Conservation (phyloP, 257 asterid species). For the Penstemon eatonii region DNA sequence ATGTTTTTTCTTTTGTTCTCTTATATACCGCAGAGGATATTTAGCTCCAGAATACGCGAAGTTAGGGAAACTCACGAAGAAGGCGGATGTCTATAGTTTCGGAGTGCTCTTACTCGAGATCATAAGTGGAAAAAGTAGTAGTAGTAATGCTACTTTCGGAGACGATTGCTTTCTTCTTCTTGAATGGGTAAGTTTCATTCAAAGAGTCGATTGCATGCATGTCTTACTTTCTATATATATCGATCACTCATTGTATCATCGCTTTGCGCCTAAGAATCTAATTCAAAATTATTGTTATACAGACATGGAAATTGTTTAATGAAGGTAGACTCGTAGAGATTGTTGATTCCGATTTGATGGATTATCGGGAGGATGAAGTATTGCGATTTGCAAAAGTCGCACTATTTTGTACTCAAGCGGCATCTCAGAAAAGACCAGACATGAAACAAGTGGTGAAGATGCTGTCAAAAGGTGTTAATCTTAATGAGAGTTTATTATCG, state of each 20-base stretch:
- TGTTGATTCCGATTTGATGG: slow-evolving; percentile 60
- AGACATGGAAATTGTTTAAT: slow-evolving; percentile 75
- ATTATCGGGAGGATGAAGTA: slow-evolving; percentile 50
- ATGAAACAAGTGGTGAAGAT: slow-evolving; percentile 78
- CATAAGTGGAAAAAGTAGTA: slow-evolving; percentile 70
- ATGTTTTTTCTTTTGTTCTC: neutral
- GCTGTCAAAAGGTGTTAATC: slow-evolving; percentile 59
- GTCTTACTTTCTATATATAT: too few species aligned
- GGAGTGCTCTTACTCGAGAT: slow-evolving; percentile 82
- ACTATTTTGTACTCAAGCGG: slow-evolving; percentile 73
- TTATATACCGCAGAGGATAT: slow-evolving; percentile 57
- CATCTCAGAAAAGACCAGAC: slow-evolving; percentile 66
- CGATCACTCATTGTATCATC: neutral
- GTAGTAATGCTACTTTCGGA: slow-evolving; percentile 58
- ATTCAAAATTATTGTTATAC: slow-evolving; percentile 24
- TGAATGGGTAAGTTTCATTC: slow-evolving; percentile 61
- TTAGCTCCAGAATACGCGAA: slow-evolving; percentile 81
- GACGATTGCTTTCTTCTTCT: slow-evolving; percentile 55
- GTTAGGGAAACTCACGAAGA: slow-evolving; percentile 71
- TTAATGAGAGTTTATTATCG: slow-evolving; percentile 53
- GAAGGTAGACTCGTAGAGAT: slow-evolving; percentile 61
- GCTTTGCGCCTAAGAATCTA: neutral
- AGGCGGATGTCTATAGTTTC: slow-evolving; percentile 80
- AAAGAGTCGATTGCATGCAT: too few species aligned
- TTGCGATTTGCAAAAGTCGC: slow-evolving; percentile 61